Base-by-base conservation (phyloP, 257 asterid species). In the Solanum ahanhuiri region DNA sequence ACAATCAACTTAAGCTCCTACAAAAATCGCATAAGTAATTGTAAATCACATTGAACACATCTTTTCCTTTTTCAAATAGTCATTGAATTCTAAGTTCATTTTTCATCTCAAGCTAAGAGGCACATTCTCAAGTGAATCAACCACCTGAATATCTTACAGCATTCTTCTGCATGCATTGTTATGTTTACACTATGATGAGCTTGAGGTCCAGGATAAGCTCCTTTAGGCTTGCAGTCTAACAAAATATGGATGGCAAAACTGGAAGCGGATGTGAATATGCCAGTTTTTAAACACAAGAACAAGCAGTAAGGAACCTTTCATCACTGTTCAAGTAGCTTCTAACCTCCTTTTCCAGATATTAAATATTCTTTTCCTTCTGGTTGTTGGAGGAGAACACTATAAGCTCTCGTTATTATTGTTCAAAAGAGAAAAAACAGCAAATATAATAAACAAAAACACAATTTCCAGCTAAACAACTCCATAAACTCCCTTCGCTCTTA, bases 1-100 rank as follows among this genome's bases (percentile, higher is more conserved):
- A 94, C 48, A 76, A 93, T 95, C 83, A 86, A 81, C 90, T 94
- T 95, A 35, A 97, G 96, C 91, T 97, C 99, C 99, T 97, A 73
- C 18, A 89, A 25, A 45, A 25, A 15, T 79, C 45, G 64, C 83
- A 15, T 0, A 45, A 4, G 64, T 15, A 79, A 4, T 23, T 4
- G 64, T 45, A 84, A 12, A 7, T 25, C 67, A 28, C 35, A 60
- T 17, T 23, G 25, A 28, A 70, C 85, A 77, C 48, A 83, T 15
- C 25, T 81, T 79, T 60, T 43, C 23, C 76, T 69, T 31, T 31
- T 69, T 7, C 77, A 30, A 30, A 31, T 15, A 69, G 23, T 69
- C 77, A 69, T 31, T 69, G 41, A 69, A 69, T 31, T 33, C 28
- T 71, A 71, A 34, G 79, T 71, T 69, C 43, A 67, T 43, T 43